Conservation (phyloP, 2,329 filamentous ascomycete genomes). For the Septoria petroselini region DNA sequence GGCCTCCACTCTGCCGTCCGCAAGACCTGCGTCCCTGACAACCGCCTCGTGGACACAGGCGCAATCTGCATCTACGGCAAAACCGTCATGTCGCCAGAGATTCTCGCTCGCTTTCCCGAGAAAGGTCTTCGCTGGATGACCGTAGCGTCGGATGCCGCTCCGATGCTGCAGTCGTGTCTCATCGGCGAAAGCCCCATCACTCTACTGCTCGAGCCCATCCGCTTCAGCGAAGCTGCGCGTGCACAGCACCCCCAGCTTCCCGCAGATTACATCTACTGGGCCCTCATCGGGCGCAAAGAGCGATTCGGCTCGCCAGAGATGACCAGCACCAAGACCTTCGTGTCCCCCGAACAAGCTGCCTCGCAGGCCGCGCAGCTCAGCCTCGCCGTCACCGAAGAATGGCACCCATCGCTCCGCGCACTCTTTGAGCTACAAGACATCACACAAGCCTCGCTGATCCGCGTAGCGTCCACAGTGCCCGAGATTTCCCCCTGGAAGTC, state of each 20-base stretch:
- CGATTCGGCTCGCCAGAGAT: constrained; percentile 16
- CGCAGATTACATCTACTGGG: constrained; percentile 28
- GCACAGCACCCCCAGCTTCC: constrained; percentile 19
- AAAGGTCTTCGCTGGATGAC: constrained; percentile 27
- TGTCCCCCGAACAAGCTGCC: constrained; percentile 8
- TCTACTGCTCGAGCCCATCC: constrained; percentile 26
- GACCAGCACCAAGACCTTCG: constrained; percentile 6
- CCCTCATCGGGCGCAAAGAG: constrained; percentile 26
- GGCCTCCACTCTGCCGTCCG: constrained; percentile 28
- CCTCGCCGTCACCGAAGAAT: constrained; percentile 24
- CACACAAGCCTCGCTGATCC: constrained; percentile 36
- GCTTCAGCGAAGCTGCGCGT: constrained; percentile 21
- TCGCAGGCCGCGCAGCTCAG: constrained; percentile 20
- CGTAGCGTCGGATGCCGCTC: constrained; percentile 19
- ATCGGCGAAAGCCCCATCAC: constrained; percentile 27
- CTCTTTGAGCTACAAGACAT: constrained; percentile 26
- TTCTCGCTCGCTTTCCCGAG: constrained; percentile 21
- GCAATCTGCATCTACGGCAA: constrained; percentile 30
- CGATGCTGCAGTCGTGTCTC: constrained; percentile 25
- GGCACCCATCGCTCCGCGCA: constrained; percentile 24
- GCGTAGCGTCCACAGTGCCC: constrained; percentile 36
- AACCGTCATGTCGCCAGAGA: constrained; percentile 24
- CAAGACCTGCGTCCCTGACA: constrained; percentile 22
- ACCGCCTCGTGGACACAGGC: constrained; percentile 25
- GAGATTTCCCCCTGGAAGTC: constrained; percentile 38